Base-by-base conservation (phyloP, 192 early-diverging fungal genomes). In the Gaertneriomyces semiglobifer region DNA sequence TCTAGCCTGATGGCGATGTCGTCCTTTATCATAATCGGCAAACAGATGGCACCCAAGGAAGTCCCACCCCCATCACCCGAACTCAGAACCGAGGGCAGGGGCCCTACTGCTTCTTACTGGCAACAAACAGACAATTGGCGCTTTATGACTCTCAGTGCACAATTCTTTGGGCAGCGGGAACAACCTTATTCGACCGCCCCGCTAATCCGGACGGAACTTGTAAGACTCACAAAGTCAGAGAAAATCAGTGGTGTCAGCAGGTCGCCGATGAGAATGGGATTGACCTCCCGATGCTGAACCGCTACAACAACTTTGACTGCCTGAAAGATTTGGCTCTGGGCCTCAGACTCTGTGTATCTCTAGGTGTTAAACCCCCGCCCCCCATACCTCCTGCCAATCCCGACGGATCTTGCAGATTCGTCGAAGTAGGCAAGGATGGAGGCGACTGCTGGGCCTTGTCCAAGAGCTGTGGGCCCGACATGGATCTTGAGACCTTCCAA, bases 321-420 rank as follows among this genome's bases (percentile, higher is more conserved):
- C n/a, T n/a, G n/a, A n/a, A n/a, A n/a, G n/a, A n/a, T n/a, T n/a
- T n/a, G n/a, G n/a, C n/a, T n/a, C n/a, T n/a, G n/a, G 44, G 42
- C 2, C 11, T 65, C n/a, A 33, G 52, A 19, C 64, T 65, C 7
- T 65, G 64, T 54, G 64, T 65, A 11, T 44, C 53, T 16, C 20
- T 20, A 14, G 64, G 64, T 10, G 9, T 10, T 8, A 56, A n/a
- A 20, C 54, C 54, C 7, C 54, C 54, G 19, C 54, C 54, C 8
- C 54, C 54, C 54, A 56, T 19, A 8, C 20, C 7, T 8, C 54
- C 54, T 8, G 54, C 54, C 54, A 56, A 56, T 14, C 10, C 54
- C 12, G 54, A 56, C 54, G 54, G 54, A 56, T n/a, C 54, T 20
- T 56, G 54, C 20, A 8, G 19, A 8, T 19, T 19, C 54, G 8